These are phyloP conservation scores for Coniochaeta sp. DNA, from an alignment of 2,329 filamentous ascomycete genomes.

Conservation along the genomic window DNA sequence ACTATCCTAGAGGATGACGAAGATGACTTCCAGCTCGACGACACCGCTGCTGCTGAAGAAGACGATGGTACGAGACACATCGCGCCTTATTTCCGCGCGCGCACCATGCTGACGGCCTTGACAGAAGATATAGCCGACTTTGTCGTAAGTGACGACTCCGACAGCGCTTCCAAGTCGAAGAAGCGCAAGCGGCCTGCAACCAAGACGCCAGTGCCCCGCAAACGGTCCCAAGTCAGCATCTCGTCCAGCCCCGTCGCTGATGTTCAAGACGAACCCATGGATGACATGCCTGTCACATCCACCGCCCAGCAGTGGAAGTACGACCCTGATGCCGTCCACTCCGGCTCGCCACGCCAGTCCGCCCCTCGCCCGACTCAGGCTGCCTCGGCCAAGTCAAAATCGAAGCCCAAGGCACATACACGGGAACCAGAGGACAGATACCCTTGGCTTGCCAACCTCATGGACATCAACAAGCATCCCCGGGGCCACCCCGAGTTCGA, in stretches of 20 bases:
- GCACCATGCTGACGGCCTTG: slow-evolving; percentile 7
- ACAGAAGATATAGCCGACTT: slow-evolving; percentile 76
- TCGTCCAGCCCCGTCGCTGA: slow-evolving; percentile 34
- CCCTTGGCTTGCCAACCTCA: slow-evolving; percentile 78
- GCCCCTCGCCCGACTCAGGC: slow-evolving; percentile 13
- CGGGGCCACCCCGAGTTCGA: slow-evolving; percentile 83
- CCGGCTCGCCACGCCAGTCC: not conserved
- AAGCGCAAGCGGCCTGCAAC: slow-evolving; percentile 66
- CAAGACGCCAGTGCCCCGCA: slow-evolving; percentile 47
- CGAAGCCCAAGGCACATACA: slow-evolving; percentile 65
- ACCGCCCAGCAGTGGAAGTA: slow-evolving; percentile 79
- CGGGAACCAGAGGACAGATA: slow-evolving; percentile 83
- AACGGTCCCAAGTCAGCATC: slow-evolving; percentile 45
- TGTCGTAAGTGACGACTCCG: slow-evolving; percentile 78
- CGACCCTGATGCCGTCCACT: slow-evolving; percentile 37
- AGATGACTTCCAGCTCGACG: slow-evolving; percentile 57
- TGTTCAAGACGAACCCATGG: slow-evolving; percentile 47
- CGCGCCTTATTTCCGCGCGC: not conserved
- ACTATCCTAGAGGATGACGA: slow-evolving; percentile 66
- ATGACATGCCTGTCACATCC: slow-evolving; percentile 54
- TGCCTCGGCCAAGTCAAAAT: slow-evolving; percentile 21
- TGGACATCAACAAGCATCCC: slow-evolving; percentile 76
- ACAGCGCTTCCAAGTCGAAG: slow-evolving; percentile 54
- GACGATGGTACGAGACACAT: slow-evolving; percentile 46
- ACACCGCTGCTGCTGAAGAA: slow-evolving; percentile 52